Evolutionary conservation across 495 filamentous ascomycete genomes (phyloP).

Genomic region (Sporormia fimetaria): DNA sequence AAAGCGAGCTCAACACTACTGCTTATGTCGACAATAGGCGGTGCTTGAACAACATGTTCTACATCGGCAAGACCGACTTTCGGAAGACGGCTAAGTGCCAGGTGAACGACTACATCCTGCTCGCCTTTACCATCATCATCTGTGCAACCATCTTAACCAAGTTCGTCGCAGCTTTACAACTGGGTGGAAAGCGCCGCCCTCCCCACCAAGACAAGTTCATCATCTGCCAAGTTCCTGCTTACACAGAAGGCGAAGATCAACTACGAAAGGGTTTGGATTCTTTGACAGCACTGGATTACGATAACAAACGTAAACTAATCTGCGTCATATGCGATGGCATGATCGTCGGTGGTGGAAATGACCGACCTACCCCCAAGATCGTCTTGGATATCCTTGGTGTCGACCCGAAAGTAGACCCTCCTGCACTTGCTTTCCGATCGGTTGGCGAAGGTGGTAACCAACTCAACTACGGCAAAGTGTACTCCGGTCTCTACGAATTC

Average conservation of each 20-base stretch:
- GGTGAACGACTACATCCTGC: conserved; percentile 84
- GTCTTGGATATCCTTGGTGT: conserved; percentile 94
- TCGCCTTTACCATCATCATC: conserved; percentile 73
- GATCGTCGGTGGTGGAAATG: conserved; percentile 93
- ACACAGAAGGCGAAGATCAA: conserved; percentile 94
- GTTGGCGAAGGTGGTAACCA: conserved; percentile 84
- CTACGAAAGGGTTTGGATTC: conserved; percentile 88
- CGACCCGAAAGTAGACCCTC: conserved; percentile 91
- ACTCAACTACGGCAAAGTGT: conserved; percentile 96
- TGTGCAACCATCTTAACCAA: conserved; percentile 72
- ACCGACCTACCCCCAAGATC: conserved; percentile 93
- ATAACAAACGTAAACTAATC: conserved; percentile 94
- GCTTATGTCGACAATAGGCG: conserved; percentile 48
- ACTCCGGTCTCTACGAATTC: conserved; percentile 93
- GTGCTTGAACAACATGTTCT: conserved; percentile 78
- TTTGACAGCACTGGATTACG: conserved; percentile 84
- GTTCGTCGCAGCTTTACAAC: conserved; percentile 87
- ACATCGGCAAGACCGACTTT: conserved; percentile 76
- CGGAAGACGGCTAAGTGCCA: conserved; percentile 62
- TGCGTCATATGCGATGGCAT: conserved; percentile 91
- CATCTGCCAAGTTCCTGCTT: conserved; percentile 94
- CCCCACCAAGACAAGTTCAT: conserved; percentile 95
- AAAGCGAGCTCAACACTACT: conserved; percentile 36
- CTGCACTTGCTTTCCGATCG: conserved; percentile 82
- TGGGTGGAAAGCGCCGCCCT: conserved; percentile 83